Conservation (phyloP, 306 rosid genomes). For the Benincasa hispida region DNA sequence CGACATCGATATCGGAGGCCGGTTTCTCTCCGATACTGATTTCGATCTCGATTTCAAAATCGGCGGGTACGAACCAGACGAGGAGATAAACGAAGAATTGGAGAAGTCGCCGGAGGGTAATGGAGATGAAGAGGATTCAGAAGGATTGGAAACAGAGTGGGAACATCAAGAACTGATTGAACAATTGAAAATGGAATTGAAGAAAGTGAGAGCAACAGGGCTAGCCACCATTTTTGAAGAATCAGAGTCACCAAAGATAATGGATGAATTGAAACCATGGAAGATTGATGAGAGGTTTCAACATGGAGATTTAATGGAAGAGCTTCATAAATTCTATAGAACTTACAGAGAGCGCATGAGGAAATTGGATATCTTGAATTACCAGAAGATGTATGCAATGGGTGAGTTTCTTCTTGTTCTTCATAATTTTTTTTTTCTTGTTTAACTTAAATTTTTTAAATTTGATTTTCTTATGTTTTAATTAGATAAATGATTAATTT, state of each 20-base stretch:
- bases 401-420: slow-evolving; percentile 40
- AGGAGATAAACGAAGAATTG: slow-evolving; percentile 20
- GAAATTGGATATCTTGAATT: slow-evolving; percentile 84
- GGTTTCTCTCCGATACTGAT: not conserved
- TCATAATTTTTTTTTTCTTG: not conserved
- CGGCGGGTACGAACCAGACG: slow-evolving; percentile 47
- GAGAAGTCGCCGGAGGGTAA: slow-evolving; percentile 4
- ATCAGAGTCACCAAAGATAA: slow-evolving; percentile 65
- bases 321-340: slow-evolving; percentile 70
- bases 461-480: not conserved
- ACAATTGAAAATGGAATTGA: slow-evolving; percentile 78
- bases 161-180: slow-evolving; percentile 90
- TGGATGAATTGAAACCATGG: slow-evolving; percentile 90
- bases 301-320: slow-evolving; percentile 33
- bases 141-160: slow-evolving; percentile 70
- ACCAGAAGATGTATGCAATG: slow-evolving; percentile 90
- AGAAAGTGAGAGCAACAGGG: slow-evolving; percentile 72
- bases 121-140: slow-evolving; percentile 17
- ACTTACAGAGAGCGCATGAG: slow-evolving; percentile 88
- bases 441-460: not conserved
- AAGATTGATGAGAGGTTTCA: slow-evolving; percentile 73
- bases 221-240: slow-evolving; percentile 84
- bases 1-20: not conserved
- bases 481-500: not conserved
- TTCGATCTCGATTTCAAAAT: slow-evolving; percentile 12